Conservation (phyloP, 768 basidiomycete species). For the Inosperma sp. region DNA sequence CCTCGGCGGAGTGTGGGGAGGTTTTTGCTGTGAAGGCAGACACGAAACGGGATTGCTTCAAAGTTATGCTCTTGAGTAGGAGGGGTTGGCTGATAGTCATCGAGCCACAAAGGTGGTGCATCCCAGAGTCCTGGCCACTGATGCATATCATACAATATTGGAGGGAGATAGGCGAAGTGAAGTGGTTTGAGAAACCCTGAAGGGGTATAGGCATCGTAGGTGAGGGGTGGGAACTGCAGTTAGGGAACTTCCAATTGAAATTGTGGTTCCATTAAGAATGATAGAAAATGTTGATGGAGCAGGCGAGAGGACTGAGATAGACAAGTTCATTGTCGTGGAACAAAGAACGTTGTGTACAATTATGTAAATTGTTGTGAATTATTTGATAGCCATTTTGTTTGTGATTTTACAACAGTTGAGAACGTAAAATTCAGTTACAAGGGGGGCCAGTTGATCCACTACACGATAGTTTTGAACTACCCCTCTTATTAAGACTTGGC, state of each 20-base stretch:
- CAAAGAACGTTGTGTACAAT: too few species aligned
- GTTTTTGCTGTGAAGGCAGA: neutral
- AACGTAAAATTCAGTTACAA: too few species aligned
- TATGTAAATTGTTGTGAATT: too few species aligned
- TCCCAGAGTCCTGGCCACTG: conserved; percentile 2
- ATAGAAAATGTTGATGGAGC: too few species aligned
- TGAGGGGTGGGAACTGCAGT: neutral
- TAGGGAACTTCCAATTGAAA: neutral
- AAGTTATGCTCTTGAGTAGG: neutral
- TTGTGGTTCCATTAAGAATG: too few species aligned
- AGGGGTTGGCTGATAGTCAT: neutral
- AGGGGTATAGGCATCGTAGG: neutral
- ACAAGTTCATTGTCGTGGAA: too few species aligned
- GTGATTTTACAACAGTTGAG: too few species aligned
- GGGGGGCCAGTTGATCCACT: too few species aligned
- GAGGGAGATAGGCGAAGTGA: neutral
- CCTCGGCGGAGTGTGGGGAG: neutral
- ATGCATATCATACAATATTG: neutral
- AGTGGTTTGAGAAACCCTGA: conserved; percentile 1
- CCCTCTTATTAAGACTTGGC: too few species aligned
- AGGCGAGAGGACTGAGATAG: conserved; percentile 1
- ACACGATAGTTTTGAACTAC: too few species aligned
- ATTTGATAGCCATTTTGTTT: too few species aligned
- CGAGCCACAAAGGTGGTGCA: neutral
- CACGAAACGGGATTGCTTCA: neutral